phyloP scores from a whole-genome alignment of 495 filamentous ascomycete genomes.

The Podospora bellae-mahoneyi region DNA sequence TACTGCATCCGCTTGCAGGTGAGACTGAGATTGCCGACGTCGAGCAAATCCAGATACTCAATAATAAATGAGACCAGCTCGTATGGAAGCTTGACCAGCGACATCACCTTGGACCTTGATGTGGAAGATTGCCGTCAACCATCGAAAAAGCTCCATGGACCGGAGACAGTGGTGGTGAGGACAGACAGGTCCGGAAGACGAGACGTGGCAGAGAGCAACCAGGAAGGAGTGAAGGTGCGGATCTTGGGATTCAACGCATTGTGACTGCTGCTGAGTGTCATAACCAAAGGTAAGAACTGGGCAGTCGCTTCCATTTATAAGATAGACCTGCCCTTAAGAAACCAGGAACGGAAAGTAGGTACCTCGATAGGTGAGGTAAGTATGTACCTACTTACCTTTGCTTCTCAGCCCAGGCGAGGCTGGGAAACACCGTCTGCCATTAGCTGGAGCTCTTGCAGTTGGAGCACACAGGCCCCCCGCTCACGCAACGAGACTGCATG shows the following conservation, averaged over 20 bases:
- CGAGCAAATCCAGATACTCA: constrained; percentile 49
- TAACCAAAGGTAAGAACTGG: not conserved
- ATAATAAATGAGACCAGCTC: constrained; percentile 63
- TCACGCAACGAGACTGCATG: too few species aligned
- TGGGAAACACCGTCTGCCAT: too few species aligned
- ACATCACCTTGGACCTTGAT: constrained; percentile 25
- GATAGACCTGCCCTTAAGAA: not conserved
- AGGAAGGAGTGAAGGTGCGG: not conserved
- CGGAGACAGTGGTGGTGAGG: not conserved
- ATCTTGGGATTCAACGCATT: not conserved
- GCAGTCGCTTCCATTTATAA: not conserved
- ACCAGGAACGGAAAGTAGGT: not conserved
- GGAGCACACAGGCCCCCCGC: too few species aligned
- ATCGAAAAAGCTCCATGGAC: not conserved
- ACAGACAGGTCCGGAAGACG: not conserved
- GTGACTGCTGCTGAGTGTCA: not conserved
- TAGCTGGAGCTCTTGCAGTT: too few species aligned
- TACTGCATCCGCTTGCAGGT: constrained; percentile 53
- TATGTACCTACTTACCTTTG: too few species aligned
- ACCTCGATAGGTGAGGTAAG: too few species aligned
- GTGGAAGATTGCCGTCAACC: not conserved
- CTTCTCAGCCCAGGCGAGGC: too few species aligned
- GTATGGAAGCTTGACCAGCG: constrained; percentile 49
- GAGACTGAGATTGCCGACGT: constrained; percentile 48
- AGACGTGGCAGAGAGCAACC: not conserved